Percentiles rank a stretch among this genome's conserved stretches.
These are phyloP conservation scores for Kwoniella botswanensis DNA, from an alignment of 768 basidiomycete genomes.

Conservation along the genomic window DNA sequence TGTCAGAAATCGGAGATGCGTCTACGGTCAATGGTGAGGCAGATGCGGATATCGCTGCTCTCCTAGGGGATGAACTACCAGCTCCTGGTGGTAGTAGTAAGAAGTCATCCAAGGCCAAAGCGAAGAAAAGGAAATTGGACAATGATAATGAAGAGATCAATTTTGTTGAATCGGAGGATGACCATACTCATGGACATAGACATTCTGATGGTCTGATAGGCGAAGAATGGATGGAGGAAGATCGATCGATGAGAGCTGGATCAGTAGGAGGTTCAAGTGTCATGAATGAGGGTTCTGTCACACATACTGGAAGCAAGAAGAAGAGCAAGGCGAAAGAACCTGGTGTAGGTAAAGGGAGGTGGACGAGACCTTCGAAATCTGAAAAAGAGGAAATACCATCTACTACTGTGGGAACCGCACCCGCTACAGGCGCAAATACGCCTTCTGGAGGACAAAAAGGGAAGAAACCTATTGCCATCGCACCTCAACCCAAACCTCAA, in stretches of 20 bases:
- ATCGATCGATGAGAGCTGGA: conserved; percentile 16
- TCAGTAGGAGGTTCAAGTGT: conserved; percentile 23
- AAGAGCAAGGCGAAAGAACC: conserved; percentile 41
- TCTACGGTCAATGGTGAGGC: conserved; percentile 32
- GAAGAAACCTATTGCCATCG: conserved; percentile 2
- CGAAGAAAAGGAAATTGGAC: conserved; percentile 26
- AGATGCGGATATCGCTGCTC: conserved; percentile 48
- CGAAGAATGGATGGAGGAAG: conserved; percentile 23
- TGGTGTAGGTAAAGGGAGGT: conserved; percentile 46
- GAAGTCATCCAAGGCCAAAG: conserved; percentile 30
- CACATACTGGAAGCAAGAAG: conserved; percentile 7
- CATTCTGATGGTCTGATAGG: conserved; percentile 11
- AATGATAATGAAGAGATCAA: conserved; percentile 20
- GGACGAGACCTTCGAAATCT: conserved; percentile 40
- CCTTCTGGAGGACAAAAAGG: background rate
- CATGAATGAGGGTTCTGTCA: conserved; percentile 6
- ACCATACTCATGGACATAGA: conserved; percentile 5
- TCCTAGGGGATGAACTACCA: conserved; percentile 29
- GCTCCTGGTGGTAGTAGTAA: background rate
- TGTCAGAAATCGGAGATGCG: conserved; percentile 26
- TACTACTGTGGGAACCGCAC: conserved; percentile 8
- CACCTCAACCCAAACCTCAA: conserved; percentile 5
- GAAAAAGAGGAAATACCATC: conserved; percentile 33
- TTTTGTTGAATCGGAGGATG: conserved; percentile 22
- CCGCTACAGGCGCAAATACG: background rate